These are phyloP conservation scores for Nakazawaea holstii DNA, from an alignment of 805 yeast species.

Conservation along the genomic window DNA sequence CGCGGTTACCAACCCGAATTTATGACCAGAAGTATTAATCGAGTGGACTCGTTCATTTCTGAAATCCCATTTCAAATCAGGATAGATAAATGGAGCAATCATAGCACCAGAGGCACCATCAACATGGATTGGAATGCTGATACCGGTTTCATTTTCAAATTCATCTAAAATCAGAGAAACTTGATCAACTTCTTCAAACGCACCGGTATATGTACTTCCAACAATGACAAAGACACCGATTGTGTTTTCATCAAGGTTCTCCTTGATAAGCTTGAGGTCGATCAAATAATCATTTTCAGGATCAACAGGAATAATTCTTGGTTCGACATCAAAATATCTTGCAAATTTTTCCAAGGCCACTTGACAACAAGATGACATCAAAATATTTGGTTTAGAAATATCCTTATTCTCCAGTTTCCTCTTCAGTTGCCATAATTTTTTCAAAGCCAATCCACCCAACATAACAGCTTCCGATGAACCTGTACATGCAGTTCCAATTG, in stretches of 20 bases:
- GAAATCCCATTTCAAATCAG: conserved; percentile 82
- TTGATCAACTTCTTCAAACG: conserved; percentile 70
- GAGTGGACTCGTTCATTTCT: conserved; percentile 69
- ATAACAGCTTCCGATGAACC: conserved; percentile 94
- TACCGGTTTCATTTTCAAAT: conserved; percentile 60
- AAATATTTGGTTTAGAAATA: conserved; percentile 66
- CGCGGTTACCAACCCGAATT: conserved; percentile 85
- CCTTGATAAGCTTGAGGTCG: conserved; percentile 54
- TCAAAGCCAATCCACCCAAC: conserved; percentile 91
- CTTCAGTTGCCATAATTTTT: conserved; percentile 78
- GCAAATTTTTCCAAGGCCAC: conserved; percentile 95
- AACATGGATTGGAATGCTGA: conserved; percentile 76
- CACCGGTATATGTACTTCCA: conserved; percentile 93
- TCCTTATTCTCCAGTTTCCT: conserved; percentile 57
- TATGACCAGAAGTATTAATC: conserved; percentile 89
- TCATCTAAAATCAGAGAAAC: conserved; percentile 64
- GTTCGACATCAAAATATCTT: conserved; percentile 87
- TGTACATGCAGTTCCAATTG: conserved; percentile 87
- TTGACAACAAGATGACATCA: conserved; percentile 91
- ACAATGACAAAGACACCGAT: conserved; percentile 85
- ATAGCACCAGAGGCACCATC: conserved; percentile 94
- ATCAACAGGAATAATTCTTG: conserved; percentile 65
- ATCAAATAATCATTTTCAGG: conserved; percentile 57
- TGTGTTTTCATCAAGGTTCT: conserved; percentile 80
- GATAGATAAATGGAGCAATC: conserved; percentile 79